Conservation (phyloP, 2,329 filamentous ascomycete genomes). For the Cladosporium sp. region DNA sequence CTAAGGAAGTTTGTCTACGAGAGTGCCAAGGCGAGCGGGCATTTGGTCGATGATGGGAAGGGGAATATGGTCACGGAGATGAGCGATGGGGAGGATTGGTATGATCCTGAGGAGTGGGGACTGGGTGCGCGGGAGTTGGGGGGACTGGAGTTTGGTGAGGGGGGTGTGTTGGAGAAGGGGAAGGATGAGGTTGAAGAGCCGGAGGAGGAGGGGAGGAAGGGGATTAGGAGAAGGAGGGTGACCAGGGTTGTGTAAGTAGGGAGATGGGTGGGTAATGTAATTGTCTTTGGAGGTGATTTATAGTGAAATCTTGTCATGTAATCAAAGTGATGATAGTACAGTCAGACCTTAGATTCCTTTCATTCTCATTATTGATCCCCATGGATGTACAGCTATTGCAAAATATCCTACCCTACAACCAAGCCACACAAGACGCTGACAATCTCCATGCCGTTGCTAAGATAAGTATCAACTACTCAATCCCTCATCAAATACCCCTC, state of each 20-base stretch:
- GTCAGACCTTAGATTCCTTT: too few relatives aligned
- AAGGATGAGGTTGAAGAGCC: slow-evolving; percentile 73
- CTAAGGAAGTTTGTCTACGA: slow-evolving; percentile 66
- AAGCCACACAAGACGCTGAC: too few relatives aligned
- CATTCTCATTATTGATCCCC: too few relatives aligned
- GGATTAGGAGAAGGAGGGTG: slow-evolving; percentile 37
- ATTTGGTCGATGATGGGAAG: slow-evolving; percentile 47
- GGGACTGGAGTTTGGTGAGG: slow-evolving; percentile 9
- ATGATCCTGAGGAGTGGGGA: slow-evolving; percentile 76
- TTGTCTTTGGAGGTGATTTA: too few relatives aligned
- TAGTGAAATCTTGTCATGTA: too few relatives aligned
- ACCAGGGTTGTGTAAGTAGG: not conserved
- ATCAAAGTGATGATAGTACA: too few relatives aligned
- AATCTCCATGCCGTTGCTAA: too few relatives aligned
- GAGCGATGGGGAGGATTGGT: slow-evolving; percentile 88
- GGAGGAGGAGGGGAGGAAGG: slow-evolving; percentile 46
- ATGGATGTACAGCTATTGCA: too few relatives aligned
- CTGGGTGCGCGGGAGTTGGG: slow-evolving; percentile 36
- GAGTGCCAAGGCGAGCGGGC: slow-evolving; percentile 75
- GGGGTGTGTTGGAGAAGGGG: slow-evolving; percentile 73
- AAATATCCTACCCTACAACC: too few relatives aligned
- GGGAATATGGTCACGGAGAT: slow-evolving; percentile 52
- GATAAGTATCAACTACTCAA: too few relatives aligned
- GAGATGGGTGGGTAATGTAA: too few relatives aligned
- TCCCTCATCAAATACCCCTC: too few relatives aligned